Percentiles rank a stretch among this genome's conserved stretches.
Conservation (phyloP, 768 basidiomycete species). For the Rhizopogon roseolus region DNA sequence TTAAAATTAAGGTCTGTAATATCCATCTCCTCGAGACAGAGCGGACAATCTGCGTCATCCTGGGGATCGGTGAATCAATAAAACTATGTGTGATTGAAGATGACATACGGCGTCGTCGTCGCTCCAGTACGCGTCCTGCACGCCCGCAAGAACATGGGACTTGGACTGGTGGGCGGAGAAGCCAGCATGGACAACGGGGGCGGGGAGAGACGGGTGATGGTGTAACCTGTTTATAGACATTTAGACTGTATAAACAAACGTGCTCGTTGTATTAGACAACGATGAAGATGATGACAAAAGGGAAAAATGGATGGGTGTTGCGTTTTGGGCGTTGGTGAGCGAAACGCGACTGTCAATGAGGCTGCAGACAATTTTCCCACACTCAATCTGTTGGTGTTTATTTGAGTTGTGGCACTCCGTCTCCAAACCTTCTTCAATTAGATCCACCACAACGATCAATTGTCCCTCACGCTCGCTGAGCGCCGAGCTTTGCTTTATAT, state of each 20-base stretch:
- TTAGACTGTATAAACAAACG: not conserved
- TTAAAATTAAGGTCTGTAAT: conserved; percentile 98
- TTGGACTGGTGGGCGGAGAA: conserved; percentile 75
- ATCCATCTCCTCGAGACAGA: conserved; percentile 99
- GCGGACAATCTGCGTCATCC: conserved; percentile 97
- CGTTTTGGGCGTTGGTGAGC: not conserved
- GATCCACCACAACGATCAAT: no score
- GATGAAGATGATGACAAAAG: conserved; percentile 10
- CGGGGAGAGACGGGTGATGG: conserved; percentile 60
- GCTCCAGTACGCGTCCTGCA: conserved; percentile 96
- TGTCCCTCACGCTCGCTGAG: no score
- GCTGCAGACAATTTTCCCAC: not conserved
- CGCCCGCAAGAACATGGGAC: conserved; percentile 81
- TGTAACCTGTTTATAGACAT: conserved; percentile 57
- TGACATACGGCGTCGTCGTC: conserved; percentile 77
- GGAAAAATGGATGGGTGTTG: conserved; percentile 1
- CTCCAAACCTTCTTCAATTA: no score
- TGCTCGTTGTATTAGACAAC: conserved; percentile 7
- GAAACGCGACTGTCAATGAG: conserved; percentile 1
- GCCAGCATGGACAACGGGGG: conserved; percentile 67
- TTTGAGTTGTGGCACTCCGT: not conserved
- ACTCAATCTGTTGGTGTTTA: not conserved
- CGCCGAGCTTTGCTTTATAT: no score
- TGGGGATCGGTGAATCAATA: conserved; percentile 30
- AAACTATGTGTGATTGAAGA: conserved; percentile 8